Conservation (phyloP, 352 stramenopile species). For the Phytopythium boreale region DNA sequence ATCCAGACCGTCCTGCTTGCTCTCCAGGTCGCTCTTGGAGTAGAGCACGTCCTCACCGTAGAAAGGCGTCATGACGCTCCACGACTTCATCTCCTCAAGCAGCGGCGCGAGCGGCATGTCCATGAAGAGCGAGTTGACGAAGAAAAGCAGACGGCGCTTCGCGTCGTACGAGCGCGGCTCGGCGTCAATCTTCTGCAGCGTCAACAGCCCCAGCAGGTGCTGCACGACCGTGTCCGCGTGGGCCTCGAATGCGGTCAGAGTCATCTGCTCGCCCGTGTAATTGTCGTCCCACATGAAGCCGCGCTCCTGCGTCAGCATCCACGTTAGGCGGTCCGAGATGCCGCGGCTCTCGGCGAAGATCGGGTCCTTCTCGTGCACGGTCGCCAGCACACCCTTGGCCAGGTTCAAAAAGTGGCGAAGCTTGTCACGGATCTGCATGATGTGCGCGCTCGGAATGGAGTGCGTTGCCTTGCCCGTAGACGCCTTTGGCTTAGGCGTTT, state of each 20-base stretch:
- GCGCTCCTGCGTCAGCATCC: constrained; percentile 95
- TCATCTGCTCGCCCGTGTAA: constrained; percentile 96
- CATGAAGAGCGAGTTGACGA: constrained; percentile 99
- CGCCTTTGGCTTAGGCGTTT: constrained; percentile 59
- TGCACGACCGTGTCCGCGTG: constrained; percentile 75
- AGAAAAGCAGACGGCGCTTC: constrained; percentile 95
- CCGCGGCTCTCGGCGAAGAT: constrained; percentile 86
- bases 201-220: constrained; percentile 94
- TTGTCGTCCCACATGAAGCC: constrained; percentile 98
- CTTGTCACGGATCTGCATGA: constrained; percentile 94
- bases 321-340: constrained; percentile 94
- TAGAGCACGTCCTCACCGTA: constrained; percentile 99
- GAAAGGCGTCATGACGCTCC: constrained; percentile 98
- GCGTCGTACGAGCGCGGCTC: constrained; percentile 97
- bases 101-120: constrained; percentile 97
- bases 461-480: constrained; percentile 59
- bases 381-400: constrained; percentile 83
- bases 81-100: constrained; percentile 98
- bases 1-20: constrained; percentile 92
- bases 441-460: constrained; percentile 74
- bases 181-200: constrained; percentile 95
- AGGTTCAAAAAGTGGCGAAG: constrained; percentile 93
- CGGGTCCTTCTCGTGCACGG: constrained; percentile 75
- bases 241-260: constrained; percentile 80
- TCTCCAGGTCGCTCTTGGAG: constrained; percentile 95